Evolutionary conservation across 176 grass and related monocot species (phyloP).

Genomic region (Musa beccarii): DNA sequence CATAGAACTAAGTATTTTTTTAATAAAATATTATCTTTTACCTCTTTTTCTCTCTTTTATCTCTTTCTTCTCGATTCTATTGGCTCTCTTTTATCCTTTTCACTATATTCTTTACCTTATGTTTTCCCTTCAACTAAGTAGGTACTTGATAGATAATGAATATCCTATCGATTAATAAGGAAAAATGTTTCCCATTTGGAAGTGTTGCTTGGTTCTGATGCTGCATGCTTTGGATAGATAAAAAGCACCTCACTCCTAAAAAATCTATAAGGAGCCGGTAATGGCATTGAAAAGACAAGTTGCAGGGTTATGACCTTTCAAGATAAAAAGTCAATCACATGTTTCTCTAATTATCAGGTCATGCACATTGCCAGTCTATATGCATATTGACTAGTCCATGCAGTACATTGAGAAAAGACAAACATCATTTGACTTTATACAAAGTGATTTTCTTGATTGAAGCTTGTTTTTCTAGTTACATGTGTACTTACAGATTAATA

Average conservation of each 20-base stretch:
- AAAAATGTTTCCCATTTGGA: background rate
- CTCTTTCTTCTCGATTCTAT: no score
- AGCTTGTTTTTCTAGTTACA: background rate
- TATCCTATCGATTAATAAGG: background rate
- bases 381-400: background rate
- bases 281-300: background rate
- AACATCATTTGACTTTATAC: background rate
- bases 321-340: background rate
- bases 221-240: background rate
- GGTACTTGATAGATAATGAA: no score
- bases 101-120: no score
- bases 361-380: background rate
- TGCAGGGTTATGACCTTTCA: background rate
- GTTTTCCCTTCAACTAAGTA: no score
- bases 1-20: no score
- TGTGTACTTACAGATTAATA: background rate
- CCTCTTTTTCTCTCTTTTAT: no score
- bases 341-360: background rate
- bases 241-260: background rate
- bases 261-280: background rate
- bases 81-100: no score
- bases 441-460: background rate
- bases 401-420: background rate
- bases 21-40: no score
- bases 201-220: background rate